These are phyloP conservation scores for Termitomyces sp. DNA, from an alignment of 768 basidiomycete genomes.

Conservation along the genomic window DNA sequence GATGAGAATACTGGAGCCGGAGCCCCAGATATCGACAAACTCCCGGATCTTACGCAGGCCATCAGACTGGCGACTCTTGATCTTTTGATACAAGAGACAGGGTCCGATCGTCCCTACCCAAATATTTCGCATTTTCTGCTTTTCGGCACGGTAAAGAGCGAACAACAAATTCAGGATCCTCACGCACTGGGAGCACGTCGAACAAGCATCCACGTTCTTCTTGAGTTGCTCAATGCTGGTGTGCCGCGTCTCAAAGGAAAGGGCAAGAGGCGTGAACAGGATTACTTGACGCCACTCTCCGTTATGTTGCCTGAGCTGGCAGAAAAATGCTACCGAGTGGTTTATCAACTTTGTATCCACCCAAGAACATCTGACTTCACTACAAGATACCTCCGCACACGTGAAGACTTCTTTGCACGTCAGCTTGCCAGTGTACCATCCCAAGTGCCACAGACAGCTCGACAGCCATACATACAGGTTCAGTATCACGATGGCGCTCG, in stretches of 20 bases:
- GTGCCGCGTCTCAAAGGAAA: conserved; percentile 54
- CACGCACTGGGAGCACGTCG: conserved; percentile 64
- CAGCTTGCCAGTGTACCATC: conserved; percentile 80
- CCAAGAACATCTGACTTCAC: conserved; percentile 75
- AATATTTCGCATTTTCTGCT: conserved; percentile 88
- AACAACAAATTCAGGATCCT: conserved; percentile 73
- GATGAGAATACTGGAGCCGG: conserved; percentile 73
- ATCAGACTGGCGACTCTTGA: conserved; percentile 77
- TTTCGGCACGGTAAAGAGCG: conserved; percentile 59
- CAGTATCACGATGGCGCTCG: conserved; percentile 70
- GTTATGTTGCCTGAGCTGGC: conserved; percentile 69
- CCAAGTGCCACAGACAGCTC: conserved; percentile 45
- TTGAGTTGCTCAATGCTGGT: conserved; percentile 73
- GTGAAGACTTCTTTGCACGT: conserved; percentile 85
- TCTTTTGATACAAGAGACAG: conserved; percentile 75
- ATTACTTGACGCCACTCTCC: conserved; percentile 50
- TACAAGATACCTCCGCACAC: conserved; percentile 81
- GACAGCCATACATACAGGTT: conserved; percentile 55
- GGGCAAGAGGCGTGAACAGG: conserved; percentile 32
- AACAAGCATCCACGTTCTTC: conserved; percentile 77
- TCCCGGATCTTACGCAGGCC: conserved; percentile 53
- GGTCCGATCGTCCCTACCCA: conserved; percentile 58
- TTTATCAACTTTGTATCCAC: conserved; percentile 88
- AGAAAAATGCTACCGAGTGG: conserved; percentile 78
- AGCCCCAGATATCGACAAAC: conserved; percentile 50